Evolutionary conservation across 768 basidiomycete species (phyloP), one percentile per base, ranked within the genome.

Genomic region (Hericium coralloides): DNA sequence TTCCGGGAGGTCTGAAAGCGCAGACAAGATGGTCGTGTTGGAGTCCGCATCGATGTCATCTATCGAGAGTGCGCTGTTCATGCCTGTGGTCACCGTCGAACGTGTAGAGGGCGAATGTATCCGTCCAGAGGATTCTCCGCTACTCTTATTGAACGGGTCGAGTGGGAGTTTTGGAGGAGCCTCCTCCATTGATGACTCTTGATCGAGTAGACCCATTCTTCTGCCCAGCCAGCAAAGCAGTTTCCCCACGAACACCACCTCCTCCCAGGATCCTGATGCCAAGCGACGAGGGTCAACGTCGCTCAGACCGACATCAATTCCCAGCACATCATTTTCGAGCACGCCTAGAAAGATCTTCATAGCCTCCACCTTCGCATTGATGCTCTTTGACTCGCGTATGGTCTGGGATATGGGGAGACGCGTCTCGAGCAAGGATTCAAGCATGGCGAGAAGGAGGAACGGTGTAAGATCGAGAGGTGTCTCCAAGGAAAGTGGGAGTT

Each of bases 261-360:
- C 89, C 17, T 82, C 79, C 76, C 79, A 78, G 52, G 77, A 80
- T 0, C 88, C 87, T 2, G 73, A 69, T 0, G 86, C 88, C 4
- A 91, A 76, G 37, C 74, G 71, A 26, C 79, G 71, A 1, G 87
- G 87, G 58, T 91, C 87, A 38, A 90, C 67, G 37, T 76, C 74
- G 58, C 79, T 79, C 9, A 90, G 72, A 0, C 86, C 87, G 5
- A 89, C 78, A 58, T 87, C 82, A 36, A 68, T 64, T 61, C 73
- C 65, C 14, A 90, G 64, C 38, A 89, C 69, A 59, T 90, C 87
- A 31, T 73, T 77, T 59, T 87, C 84, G 6, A 91, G 74, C 6
- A 89, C 79, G 1, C 88, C 88, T 7, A 91, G 74, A 55, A 92
- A 85, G 3, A 90, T 74, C 63, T 90, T 88, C 75, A 86, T 84